Percentiles rank a stretch among this genome's conserved stretches.
These are phyloP conservation scores for Zygoascus hellenicus DNA, from an alignment of 1,139 yeast species.

Conservation along the genomic window DNA sequence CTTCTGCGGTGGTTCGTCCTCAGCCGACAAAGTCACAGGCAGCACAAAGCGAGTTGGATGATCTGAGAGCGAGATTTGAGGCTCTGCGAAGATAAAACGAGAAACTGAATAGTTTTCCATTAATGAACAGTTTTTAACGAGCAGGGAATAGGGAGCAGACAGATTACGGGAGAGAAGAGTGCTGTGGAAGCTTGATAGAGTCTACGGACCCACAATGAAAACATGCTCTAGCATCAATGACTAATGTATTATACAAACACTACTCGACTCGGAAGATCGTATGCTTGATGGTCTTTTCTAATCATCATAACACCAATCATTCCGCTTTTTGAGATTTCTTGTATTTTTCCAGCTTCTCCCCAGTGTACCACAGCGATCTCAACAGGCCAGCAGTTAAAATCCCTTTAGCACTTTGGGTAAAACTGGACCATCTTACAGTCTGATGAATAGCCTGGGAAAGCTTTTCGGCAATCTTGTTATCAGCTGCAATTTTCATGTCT, in stretches of 20 bases:
- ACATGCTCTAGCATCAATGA: too few species aligned
- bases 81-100: constrained; percentile 37
- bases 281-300: too few species aligned
- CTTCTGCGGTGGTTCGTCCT: constrained; percentile 9
- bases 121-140: too few species aligned
- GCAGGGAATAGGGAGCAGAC: too few species aligned
- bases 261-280: too few species aligned
- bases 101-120: too few species aligned
- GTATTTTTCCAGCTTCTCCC: constrained; percentile 53
- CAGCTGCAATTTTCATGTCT: constrained; percentile 39
- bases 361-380: constrained; percentile 69
- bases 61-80: constrained; percentile 49
- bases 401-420: constrained; percentile 77
- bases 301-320: background rate
- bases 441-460: constrained; percentile 45
- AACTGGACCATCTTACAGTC: constrained; percentile 65
- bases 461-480: constrained; percentile 36
- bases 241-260: too few species aligned
- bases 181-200: too few species aligned
- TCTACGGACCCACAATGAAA: too few species aligned
- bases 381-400: constrained; percentile 76
- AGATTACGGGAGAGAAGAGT: too few species aligned
- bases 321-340: constrained; percentile 7
- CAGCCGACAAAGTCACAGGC: constrained; percentile 14
- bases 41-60: constrained; percentile 41